Evolutionary conservation across 2,329 filamentous ascomycete genomes (phyloP).

Genomic region (Fusarium musae): DNA sequence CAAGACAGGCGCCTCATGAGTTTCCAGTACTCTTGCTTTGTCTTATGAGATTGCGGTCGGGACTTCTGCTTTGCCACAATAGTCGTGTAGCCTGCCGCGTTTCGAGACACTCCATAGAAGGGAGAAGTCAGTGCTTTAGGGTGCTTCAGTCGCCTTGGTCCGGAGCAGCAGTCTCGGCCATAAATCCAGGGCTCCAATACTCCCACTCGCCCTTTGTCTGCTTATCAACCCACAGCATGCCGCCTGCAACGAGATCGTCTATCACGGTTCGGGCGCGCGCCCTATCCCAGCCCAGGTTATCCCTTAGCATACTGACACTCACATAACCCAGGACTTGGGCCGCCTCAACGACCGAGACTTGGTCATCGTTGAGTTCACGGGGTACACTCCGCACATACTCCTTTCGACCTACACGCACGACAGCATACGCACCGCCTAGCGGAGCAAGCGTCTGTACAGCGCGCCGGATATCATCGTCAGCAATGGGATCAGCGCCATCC

Average conservation of each 20-base stretch:
- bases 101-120: background rate
- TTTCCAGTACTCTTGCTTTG: background rate
- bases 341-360: constrained; percentile 90
- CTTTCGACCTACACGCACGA: constrained; percentile 84
- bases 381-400: constrained; percentile 92
- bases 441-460: constrained; percentile 89
- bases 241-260: constrained; percentile 88
- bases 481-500: constrained; percentile 81
- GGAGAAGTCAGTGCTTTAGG: background rate
- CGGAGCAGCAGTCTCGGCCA: constrained; percentile 57
- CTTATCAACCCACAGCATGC: constrained; percentile 93
- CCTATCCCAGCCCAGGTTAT: constrained; percentile 87
- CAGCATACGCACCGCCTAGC: constrained; percentile 86
- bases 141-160: constrained; percentile 32
- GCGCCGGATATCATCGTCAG: constrained; percentile 91
- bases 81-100: background rate
- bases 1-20: background rate
- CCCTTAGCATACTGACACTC: constrained; percentile 86
- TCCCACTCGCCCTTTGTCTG: constrained; percentile 83
- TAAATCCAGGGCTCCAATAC: constrained; percentile 90
- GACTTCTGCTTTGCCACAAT: background rate
- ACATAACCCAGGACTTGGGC: constrained; percentile 91
- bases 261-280: constrained; percentile 89
- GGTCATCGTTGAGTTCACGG: constrained; percentile 94
- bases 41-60: background rate